Evolutionary conservation across 2,329 filamentous ascomycete species (phyloP).

Genomic region (Penicillium digitatum): DNA sequence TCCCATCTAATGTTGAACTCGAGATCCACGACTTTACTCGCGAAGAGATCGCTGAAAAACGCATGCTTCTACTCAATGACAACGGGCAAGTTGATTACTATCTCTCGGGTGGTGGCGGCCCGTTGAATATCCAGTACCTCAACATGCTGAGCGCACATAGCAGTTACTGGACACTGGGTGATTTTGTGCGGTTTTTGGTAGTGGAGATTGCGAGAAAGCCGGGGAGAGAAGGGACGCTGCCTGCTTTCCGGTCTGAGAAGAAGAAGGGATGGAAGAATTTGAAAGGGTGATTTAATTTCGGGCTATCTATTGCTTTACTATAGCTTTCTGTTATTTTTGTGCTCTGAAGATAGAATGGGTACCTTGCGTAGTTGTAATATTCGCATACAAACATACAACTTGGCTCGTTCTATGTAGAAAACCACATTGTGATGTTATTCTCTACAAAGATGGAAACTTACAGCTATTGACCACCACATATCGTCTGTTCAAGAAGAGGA

Average conservation of each 20-base stretch:
- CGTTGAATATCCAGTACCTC: constrained; percentile 89
- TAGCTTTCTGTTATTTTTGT: neutral
- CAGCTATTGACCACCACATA: neutral
- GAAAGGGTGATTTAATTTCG: constrained; percentile 20
- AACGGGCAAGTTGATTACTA: constrained; percentile 95
- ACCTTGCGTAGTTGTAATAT: neutral
- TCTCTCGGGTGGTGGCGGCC: constrained; percentile 75
- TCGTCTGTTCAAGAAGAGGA: neutral
- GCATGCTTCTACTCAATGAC: constrained; percentile 84
- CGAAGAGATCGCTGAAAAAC: constrained; percentile 86
- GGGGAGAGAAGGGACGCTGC: constrained; percentile 59
- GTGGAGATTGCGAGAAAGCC: constrained; percentile 75
- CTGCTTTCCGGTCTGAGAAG: constrained; percentile 53
- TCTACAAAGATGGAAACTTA: neutral
- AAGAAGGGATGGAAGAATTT: constrained; percentile 50
- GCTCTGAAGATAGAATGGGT: neutral
- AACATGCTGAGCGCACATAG: constrained; percentile 96
- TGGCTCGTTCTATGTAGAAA: neutral
- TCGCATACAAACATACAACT: neutral
- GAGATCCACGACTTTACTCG: constrained; percentile 93
- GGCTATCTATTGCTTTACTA: neutral
- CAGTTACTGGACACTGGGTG: constrained; percentile 83
- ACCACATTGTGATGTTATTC: neutral
- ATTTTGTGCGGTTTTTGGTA: constrained; percentile 87
- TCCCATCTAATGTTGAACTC: constrained; percentile 74